Conservation (phyloP, 139 green algal genomes). For the Edaphochlamys debaryana region DNA sequence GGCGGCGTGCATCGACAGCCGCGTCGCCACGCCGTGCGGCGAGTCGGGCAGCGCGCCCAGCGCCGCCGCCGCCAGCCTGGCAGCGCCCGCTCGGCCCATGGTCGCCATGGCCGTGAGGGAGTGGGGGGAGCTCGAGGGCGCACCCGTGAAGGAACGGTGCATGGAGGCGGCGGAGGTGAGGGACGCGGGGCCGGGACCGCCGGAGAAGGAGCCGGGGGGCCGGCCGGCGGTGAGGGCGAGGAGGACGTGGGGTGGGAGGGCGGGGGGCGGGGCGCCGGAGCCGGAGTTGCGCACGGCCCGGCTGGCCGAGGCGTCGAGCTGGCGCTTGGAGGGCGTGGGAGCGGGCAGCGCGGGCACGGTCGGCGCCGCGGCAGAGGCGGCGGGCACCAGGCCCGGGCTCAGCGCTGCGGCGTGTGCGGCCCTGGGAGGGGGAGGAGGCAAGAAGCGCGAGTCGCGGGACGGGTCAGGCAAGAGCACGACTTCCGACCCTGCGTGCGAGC, state of each 20-base stretch:
- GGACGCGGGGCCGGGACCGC: not conserved
- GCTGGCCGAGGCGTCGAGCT: too few species aligned
- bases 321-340: too few species aligned
- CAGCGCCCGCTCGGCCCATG: not conserved
- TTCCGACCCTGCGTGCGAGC: too few species aligned
- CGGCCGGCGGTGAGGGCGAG: too few species aligned
- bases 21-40: slow-evolving; percentile 18
- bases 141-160: not conserved
- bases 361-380: not conserved
- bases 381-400: not conserved
- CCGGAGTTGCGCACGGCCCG: too few species aligned
- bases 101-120: not conserved
- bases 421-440: not conserved
- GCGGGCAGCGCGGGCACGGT: too few species aligned
- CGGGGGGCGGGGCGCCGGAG: too few species aligned
- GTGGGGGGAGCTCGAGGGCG: not conserved
- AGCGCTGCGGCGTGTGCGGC: not conserved
- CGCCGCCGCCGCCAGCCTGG: not conserved
- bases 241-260: too few species aligned
- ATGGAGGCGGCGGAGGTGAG: not conserved
- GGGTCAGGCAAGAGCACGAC: too few species aligned
- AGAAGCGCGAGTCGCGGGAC: too few species aligned
- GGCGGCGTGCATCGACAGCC: not conserved
- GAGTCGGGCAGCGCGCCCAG: not conserved
- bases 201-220: too few species aligned